Evolutionary conservation across 2,329 filamentous ascomycete genomes (phyloP), one percentile per base, ranked within the genome.

Genomic region (Bipolaris victoriae): DNA sequence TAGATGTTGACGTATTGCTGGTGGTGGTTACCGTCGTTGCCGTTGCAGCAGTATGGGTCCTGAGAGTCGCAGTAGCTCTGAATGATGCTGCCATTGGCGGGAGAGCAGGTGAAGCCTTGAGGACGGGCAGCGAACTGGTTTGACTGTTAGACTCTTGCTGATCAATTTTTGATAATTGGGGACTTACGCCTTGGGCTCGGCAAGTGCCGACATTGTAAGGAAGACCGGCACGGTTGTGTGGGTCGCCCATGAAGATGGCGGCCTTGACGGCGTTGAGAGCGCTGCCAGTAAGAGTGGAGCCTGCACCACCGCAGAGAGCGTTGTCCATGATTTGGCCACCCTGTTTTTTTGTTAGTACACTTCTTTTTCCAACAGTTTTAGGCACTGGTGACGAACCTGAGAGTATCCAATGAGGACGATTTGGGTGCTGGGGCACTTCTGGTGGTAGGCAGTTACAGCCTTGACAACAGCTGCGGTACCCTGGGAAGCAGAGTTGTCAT

Each of bases 31-130:
- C 81, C 79, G 58, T 88, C 80, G 65, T 81, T 86, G 47, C 87
- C 87, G 40, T 83, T 86, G 75, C 86, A 89, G 80, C 87, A 89
- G 76, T 87, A 89, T 0, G 86, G 86, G 61, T 89, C 87, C 3
- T 82, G 68, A 4, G 82, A 76, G 64, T 90, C 87, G 72, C 87
- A 89, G 79, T 89, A 89, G 4, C 84, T 86, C 76, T 87, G 78
- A 64, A 89, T 84, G 66, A 84, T 86, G 69, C 74, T 80, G 35
- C 79, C 79, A 9, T 61, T 80, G 5, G 84, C 81, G 1, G 80
- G 80, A 3, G 71, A 63, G 76, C 86, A 89, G 43, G 74, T 76
- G 73, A 86, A 88, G 24, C 85, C 84, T 4, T 78, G 66, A 0
- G 84, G 81, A 4, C 86, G 83, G 31, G 85, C 82, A 50, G 85